Base-by-base conservation (phyloP, 2,329 filamentous ascomycete species). In the Byssothecium circinans region DNA sequence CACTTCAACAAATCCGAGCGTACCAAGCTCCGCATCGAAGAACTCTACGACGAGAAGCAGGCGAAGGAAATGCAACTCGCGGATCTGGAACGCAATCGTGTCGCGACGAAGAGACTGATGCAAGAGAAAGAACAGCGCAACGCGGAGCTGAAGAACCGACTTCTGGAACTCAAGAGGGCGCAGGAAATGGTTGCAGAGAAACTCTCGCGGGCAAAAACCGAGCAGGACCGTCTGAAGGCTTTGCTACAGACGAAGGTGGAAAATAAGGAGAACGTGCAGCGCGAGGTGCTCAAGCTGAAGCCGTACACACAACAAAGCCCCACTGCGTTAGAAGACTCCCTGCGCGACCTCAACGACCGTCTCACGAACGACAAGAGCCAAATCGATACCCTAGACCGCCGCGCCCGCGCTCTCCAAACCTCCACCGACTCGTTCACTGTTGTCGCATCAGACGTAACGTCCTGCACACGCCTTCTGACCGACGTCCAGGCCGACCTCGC, bases 251-350 rank as follows among this genome's bases (percentile, higher is more conserved):
- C 88, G 54, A 88, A 85, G 68, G 87, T 85, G 11, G 83, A 86
- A 6, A 77, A 82, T 47, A 86, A 85, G 22, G 75, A 95, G 57
- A 81, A 83, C 41, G 79, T 89, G 37, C 84, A 88, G 65, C 88
- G 94, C 66, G 94, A 97, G 70, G 90, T 88, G 58, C 83, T 87
- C 46, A 97, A 96, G 72, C 75, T 99, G 50, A 83, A 89, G 45
- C 94, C 94, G 11, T 99, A 99, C 69, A 90, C 94, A 34, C 82
- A 92, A 47, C 90, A 97, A 68, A 95, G 88, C 61, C 90, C 92
- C 0, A 86, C 85, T 2, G 85, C 86, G 14, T 79, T 99, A 22
- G 91, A 97, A 70, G 82, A 87, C 25, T 87, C 86, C 36, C 76
- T 99, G 46, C 82, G 87, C 2, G 91, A 96, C 54, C 77, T 99